These are phyloP conservation scores for Rauvolfia tetraphylla DNA, from an alignment of 257 asterid species.

Conservation along the genomic window DNA sequence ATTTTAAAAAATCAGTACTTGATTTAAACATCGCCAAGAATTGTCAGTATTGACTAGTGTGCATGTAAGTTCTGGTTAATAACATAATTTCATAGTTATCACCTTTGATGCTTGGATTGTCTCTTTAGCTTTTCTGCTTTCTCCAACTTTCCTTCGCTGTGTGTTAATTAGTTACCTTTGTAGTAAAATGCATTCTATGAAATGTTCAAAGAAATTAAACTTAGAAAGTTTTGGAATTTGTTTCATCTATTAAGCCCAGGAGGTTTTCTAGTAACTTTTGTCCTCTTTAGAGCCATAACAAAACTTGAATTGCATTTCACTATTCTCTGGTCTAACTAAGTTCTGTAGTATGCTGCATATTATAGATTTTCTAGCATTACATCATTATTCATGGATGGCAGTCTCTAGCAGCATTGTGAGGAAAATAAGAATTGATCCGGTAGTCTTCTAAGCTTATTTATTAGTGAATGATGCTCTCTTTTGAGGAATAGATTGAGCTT, in stretches of 20 bases:
- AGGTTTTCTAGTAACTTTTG: neutral
- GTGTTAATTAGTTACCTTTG: neutral
- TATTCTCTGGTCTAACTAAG: neutral
- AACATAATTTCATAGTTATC: too few species aligned
- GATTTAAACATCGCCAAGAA: too few species aligned
- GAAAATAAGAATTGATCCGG: neutral
- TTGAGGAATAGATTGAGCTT: too few species aligned
- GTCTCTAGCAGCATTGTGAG: too few species aligned
- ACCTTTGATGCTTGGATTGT: neutral
- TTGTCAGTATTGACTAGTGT: neutral
- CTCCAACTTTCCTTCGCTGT: neutral
- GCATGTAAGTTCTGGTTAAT: too few species aligned
- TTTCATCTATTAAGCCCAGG: neutral
- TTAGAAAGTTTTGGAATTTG: neutral
- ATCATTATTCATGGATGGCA: neutral
- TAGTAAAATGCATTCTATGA: neutral
- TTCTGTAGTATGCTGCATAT: neutral
- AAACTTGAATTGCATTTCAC: neutral
- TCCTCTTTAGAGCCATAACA: neutral
- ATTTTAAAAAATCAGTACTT: too few species aligned
- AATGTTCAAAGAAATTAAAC: neutral
- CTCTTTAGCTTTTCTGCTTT: neutral
- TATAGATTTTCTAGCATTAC: neutral
- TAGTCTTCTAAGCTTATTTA: neutral
- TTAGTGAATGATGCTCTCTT: neutral